Evolutionary conservation across 2,329 filamentous ascomycete species (phyloP).

Genomic region (Pezicula carpinea): DNA sequence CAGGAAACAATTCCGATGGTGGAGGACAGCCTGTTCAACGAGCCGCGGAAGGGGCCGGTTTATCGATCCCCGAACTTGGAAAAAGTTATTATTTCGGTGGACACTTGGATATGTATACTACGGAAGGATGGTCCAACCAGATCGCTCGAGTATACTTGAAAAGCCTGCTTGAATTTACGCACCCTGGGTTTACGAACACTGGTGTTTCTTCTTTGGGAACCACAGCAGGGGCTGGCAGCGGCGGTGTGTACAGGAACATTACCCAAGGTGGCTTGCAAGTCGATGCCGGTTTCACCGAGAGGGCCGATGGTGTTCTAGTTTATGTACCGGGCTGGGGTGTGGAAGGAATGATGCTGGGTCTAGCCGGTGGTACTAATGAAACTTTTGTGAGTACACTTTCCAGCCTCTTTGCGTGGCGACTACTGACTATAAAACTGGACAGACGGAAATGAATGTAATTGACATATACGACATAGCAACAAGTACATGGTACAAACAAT

Average conservation of each 20-base stretch:
- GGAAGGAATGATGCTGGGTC: constrained; percentile 64
- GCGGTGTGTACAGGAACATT: constrained; percentile 68
- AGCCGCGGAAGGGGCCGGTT: constrained; percentile 68
- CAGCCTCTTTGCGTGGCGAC: constrained; percentile 26
- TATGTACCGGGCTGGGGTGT: constrained; percentile 72
- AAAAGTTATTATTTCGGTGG: constrained; percentile 77
- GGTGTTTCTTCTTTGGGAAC: constrained; percentile 52
- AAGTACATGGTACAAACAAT: constrained; percentile 70
- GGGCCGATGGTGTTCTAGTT: constrained; percentile 68
- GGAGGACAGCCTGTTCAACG: constrained; percentile 57
- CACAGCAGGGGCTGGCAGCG: constrained; percentile 50
- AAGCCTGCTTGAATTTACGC: constrained; percentile 71
- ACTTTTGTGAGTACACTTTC: constrained; percentile 49
- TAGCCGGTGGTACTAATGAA: constrained; percentile 66
- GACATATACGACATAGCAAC: constrained; percentile 74
- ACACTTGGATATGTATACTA: constrained; percentile 57
- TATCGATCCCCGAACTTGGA: constrained; percentile 65
- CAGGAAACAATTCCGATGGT: constrained; percentile 56
- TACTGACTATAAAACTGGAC: constrained; percentile 11
- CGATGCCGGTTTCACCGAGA: constrained; percentile 62
- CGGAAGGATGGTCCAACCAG: constrained; percentile 62
- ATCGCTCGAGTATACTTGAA: constrained; percentile 64
- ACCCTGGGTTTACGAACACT: constrained; percentile 63
- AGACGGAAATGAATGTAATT: constrained; percentile 61
- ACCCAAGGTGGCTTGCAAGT: constrained; percentile 66